Conservation (phyloP, 768 basidiomycete species). For the Mycena albidolilacea region DNA sequence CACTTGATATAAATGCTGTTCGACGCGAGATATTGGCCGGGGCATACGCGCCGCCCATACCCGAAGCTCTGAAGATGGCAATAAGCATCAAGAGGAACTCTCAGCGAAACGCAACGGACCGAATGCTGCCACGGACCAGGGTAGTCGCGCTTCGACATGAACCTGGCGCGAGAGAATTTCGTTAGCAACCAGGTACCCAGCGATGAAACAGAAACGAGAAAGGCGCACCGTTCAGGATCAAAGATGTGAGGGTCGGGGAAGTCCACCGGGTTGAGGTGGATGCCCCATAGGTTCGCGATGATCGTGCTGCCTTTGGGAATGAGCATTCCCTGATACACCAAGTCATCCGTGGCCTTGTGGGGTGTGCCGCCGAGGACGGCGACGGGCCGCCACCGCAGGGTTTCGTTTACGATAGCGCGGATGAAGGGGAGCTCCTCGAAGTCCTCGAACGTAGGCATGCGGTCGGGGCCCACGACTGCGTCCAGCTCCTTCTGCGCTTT, state of each 20-base stretch:
- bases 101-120: not conserved
- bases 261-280: slow-evolving; percentile 37
- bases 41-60: slow-evolving; percentile 36
- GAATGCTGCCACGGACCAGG: slow-evolving; percentile 40
- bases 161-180: slow-evolving; percentile 7
- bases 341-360: slow-evolving; percentile 55
- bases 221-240: slow-evolving; percentile 34
- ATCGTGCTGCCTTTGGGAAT: slow-evolving; percentile 56
- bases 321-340: slow-evolving; percentile 56
- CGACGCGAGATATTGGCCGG: slow-evolving; percentile 28
- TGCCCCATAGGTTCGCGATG: slow-evolving; percentile 51
- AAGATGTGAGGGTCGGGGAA: slow-evolving; percentile 39
- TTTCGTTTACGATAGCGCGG: slow-evolving; percentile 57
- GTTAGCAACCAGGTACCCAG: not conserved
- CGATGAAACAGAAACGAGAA: not conserved
- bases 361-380: slow-evolving; percentile 53
- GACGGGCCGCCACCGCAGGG: slow-evolving; percentile 54
- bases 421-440: slow-evolving; percentile 53
- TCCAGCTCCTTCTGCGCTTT: slow-evolving; percentile 60
- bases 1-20: slow-evolving; percentile 39
- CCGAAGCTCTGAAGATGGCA: slow-evolving; percentile 30
- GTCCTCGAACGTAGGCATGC: slow-evolving; percentile 57
- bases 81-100: not conserved
- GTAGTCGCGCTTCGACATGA: slow-evolving; percentile 39
- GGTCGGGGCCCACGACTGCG: slow-evolving; percentile 50